Base-by-base conservation (phyloP, 495 filamentous ascomycete species). In the Poronia punctata region DNA sequence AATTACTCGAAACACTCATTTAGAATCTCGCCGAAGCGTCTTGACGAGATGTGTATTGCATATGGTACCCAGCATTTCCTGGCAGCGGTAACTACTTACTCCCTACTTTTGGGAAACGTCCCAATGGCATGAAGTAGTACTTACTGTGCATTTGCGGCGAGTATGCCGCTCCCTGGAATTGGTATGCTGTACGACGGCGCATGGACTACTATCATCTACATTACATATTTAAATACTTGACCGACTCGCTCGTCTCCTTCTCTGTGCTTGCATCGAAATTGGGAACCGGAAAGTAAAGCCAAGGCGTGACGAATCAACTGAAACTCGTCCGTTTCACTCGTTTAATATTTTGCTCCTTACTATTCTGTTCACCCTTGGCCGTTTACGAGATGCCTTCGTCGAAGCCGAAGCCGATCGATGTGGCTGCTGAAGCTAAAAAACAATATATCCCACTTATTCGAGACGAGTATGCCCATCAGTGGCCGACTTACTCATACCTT, bases 401-500 rank as follows among this genome's bases (percentile, higher is more conserved):
- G 26, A 78, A 75, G 56, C 72, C 73, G 24, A 83, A 81, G 64
- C 78, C 81, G 12, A 78, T 78, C 15, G 81, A 85, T 35, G 78
- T 85, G 23, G 81, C 80, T 25, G 71, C 77, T 2, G 79, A 85
- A 56, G 76, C 80, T 18, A 84, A 83, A 61, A 74, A 64, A 49
- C 62, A 64, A 14, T 82, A 74, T 52, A 77, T 82, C 22, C 79
- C 79, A 3, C 59, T 70, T 37, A 76, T 83, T 42, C 67, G 63
- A 45, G 55, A 65, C 7, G 62, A 72, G 33, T 76, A 68, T 49
- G 61, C 65, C 11, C 40, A 56, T 12, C 50, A 54, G 42, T 75
- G 63, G 63, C 50, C 62, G 16, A 54, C 68, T 45, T 57, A 65
- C 45, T 69, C 76, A 28, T 63, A 68, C 61, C 33, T 74, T 53